Evolutionary conservation across 768 basidiomycete genomes (phyloP).

Genomic region (Russula virescens): DNA sequence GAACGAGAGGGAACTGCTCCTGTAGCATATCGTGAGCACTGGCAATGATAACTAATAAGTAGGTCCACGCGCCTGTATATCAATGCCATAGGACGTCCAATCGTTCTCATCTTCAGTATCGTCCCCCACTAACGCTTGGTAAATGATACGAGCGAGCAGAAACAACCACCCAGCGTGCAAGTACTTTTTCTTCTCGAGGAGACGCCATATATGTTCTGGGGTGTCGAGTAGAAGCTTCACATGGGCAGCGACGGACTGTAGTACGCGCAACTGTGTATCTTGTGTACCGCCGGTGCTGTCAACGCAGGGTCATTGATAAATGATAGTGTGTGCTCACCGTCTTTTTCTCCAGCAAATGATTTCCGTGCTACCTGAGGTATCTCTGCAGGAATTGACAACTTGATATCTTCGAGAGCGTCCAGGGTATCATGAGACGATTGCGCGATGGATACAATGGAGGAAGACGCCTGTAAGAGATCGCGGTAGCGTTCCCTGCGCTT

Average conservation of each 20-base stretch:
- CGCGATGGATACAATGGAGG: slow-evolving; percentile 75
- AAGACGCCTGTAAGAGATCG: slow-evolving; percentile 78
- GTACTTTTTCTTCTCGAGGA: slow-evolving; percentile 75
- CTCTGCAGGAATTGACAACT: slow-evolving; percentile 40
- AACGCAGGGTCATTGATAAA: not conserved
- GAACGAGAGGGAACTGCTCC: slow-evolving; percentile 84
- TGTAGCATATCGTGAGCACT: slow-evolving; percentile 28
- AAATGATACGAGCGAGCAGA: slow-evolving; percentile 77
- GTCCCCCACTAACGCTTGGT: slow-evolving; percentile 61
- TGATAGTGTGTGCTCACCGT: slow-evolving; percentile 18
- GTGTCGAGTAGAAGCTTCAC: slow-evolving; percentile 89
- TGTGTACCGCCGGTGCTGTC: slow-evolving; percentile 8
- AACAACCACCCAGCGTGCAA: slow-evolving; percentile 86
- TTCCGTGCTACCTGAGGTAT: slow-evolving; percentile 9
- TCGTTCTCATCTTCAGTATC: slow-evolving; percentile 58
- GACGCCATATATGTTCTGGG: slow-evolving; percentile 86
- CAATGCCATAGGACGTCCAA: slow-evolving; percentile 55
- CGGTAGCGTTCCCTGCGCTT: slow-evolving; percentile 84
- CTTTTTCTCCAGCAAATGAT: slow-evolving; percentile 8
- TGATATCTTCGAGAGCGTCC: slow-evolving; percentile 58
- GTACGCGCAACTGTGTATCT: slow-evolving; percentile 62
- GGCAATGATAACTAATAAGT: not conserved
- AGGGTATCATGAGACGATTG: slow-evolving; percentile 61
- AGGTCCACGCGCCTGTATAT: slow-evolving; percentile 47
- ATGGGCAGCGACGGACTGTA: slow-evolving; percentile 80